Conservation (phyloP, 1,284 basidiomycete species). For the Rhodotorula glutinis region DNA sequence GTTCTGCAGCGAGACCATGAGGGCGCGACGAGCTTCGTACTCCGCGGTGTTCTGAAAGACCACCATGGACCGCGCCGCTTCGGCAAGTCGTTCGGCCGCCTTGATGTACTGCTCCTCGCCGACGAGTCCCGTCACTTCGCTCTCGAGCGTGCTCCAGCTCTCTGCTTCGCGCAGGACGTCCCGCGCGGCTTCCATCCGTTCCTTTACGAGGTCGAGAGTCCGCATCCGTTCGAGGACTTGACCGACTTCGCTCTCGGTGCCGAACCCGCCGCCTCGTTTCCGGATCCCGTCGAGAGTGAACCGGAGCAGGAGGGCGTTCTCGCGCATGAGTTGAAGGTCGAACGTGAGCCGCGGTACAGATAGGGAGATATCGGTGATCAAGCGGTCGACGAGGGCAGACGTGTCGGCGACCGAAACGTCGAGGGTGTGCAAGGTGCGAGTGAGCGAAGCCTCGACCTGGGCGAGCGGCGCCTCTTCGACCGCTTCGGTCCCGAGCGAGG, state of each 20-base stretch:
- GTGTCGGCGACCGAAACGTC: conserved; percentile 84
- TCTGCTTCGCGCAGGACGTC: conserved; percentile 86
- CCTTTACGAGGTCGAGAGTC: conserved; percentile 74
- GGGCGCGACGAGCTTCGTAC: conserved; percentile 73
- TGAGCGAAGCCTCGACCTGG: conserved; percentile 68
- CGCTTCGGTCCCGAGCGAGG: neutral
- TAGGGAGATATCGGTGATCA: conserved; percentile 83
- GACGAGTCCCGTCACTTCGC: conserved; percentile 78
- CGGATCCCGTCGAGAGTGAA: conserved; percentile 44
- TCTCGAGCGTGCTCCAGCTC: conserved; percentile 88
- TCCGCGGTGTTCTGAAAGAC: conserved; percentile 83
- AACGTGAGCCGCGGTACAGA: conserved; percentile 82
- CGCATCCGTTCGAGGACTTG: conserved; percentile 66
- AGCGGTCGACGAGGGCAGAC: conserved; percentile 73
- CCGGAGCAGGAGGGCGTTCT: conserved; percentile 74
- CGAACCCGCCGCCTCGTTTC: conserved; percentile 43
- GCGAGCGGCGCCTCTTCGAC: conserved; percentile 51
- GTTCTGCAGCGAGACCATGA: conserved; percentile 87
- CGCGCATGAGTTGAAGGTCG: conserved; percentile 91
- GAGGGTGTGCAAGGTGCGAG: conserved; percentile 67
- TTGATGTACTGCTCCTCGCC: conserved; percentile 67
- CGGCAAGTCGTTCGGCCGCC: conserved; percentile 80
- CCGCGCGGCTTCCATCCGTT: conserved; percentile 76
- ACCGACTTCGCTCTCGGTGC: conserved; percentile 53
- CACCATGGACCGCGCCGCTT: conserved; percentile 78